These are phyloP conservation scores for Fraxinus platypoda DNA, from an alignment of 305 asterid genomes.

Conservation along the genomic window DNA sequence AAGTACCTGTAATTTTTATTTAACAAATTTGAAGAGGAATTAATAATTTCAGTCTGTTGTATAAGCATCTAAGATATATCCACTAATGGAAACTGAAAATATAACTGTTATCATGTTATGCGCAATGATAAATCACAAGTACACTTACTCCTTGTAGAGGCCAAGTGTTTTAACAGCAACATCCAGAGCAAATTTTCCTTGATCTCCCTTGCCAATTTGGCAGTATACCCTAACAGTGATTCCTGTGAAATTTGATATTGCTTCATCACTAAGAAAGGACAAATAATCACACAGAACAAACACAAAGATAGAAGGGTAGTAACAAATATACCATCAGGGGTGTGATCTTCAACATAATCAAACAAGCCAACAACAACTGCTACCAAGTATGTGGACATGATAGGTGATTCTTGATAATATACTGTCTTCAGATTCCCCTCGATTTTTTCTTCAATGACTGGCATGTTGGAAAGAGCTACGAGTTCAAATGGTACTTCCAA, in stretches of 20 bases:
- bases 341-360: slow-evolving; percentile 88
- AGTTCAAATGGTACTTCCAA: slow-evolving; percentile 91
- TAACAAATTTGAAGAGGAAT: neutral
- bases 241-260: slow-evolving; percentile 46
- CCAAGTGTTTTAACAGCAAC: slow-evolving; percentile 95
- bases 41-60: neutral
- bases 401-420: slow-evolving; percentile 86
- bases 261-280: slow-evolving; percentile 10
- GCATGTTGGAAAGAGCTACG: slow-evolving; percentile 95
- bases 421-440: slow-evolving; percentile 72
- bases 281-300: slow-evolving; percentile 9
- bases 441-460: slow-evolving; percentile 64
- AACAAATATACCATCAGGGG: slow-evolving; percentile 73
- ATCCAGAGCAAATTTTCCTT: slow-evolving; percentile 87
- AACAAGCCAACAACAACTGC: slow-evolving; percentile 96
- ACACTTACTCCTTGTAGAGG: slow-evolving; percentile 75
- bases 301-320: slow-evolving; percentile 4
- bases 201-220: slow-evolving; percentile 81
- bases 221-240: slow-evolving; percentile 82
- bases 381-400: slow-evolving; percentile 98
- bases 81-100: neutral
- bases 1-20: slow-evolving; percentile 57
- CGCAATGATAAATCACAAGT: neutral
- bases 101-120: neutral
- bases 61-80: slow-evolving; percentile 10